Percentiles rank a stretch among this genome's conserved stretches.
Conservation (phyloP, 345 rosid genomes). For the Gossypium raimondii region DNA sequence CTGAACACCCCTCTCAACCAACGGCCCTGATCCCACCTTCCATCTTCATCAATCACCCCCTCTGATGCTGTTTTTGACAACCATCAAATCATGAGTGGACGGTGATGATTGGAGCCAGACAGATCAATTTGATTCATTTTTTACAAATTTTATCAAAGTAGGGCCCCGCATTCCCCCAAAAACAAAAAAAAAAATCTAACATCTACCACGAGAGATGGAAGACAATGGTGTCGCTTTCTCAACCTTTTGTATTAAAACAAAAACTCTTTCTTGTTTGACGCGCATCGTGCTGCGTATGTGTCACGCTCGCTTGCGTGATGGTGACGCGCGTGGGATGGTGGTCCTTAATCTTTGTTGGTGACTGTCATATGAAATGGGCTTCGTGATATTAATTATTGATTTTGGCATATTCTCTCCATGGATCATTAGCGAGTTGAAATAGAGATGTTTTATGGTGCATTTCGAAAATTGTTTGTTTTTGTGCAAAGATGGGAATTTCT, state of each 20-base stretch:
- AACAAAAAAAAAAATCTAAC: background rate
- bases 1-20: slow-evolving; percentile 20
- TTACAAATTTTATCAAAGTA: background rate
- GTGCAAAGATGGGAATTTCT: too few species aligned
- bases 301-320: slow-evolving; percentile 1
- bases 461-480: too few species aligned
- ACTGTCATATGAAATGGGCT: slow-evolving; percentile 6
- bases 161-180: slow-evolving; percentile 14
- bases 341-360: background rate
- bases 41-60: slow-evolving; percentile 10
- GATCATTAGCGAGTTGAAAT: too few species aligned
- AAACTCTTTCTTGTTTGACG: background rate
- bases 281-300: background rate
- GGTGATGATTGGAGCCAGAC: slow-evolving; percentile 60
- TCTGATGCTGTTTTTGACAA: slow-evolving; percentile 28
- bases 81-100: slow-evolving; percentile 51
- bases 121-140: slow-evolving; percentile 20
- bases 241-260: slow-evolving; percentile 22
- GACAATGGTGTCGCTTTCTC: slow-evolving; percentile 36
- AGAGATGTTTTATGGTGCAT: too few species aligned
- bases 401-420: background rate
- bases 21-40: slow-evolving; percentile 19
- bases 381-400: background rate
- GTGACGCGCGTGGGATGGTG: background rate
- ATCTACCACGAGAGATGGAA: slow-evolving; percentile 9